Conservation (phyloP, 805 yeast genomes). For the Suhomyces canberraensis region DNA sequence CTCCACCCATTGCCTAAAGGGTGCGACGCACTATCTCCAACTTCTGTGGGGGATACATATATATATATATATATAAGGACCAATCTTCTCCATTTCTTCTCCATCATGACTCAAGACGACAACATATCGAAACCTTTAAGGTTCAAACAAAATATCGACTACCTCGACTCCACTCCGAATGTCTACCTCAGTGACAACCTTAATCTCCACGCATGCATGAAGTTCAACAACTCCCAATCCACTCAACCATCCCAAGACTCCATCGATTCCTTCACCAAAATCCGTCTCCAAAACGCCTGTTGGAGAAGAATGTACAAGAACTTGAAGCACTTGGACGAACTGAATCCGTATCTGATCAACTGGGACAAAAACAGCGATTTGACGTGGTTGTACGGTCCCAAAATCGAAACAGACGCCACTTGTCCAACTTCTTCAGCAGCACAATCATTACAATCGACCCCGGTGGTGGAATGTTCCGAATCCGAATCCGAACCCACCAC, state of each 20-base stretch:
- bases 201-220: constrained; percentile 17
- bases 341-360: constrained; percentile 45
- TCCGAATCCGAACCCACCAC: background rate
- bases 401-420: constrained; percentile 12
- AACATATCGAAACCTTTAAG: background rate
- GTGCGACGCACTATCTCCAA: no score
- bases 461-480: background rate
- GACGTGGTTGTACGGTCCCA: constrained; percentile 56
- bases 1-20: no score
- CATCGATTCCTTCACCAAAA: constrained; percentile 1
- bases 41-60: no score
- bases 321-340: constrained; percentile 22
- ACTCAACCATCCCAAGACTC: no score
- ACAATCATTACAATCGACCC: background rate
- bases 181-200: constrained; percentile 13
- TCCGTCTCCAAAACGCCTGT: constrained; percentile 28
- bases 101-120: constrained; percentile 8
- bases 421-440: background rate
- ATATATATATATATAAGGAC: constrained; percentile 1
- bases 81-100: background rate
- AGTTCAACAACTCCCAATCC: constrained; percentile 5
- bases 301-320: constrained; percentile 41
- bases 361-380: constrained; percentile 55
- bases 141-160: constrained; percentile 29
- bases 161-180: constrained; percentile 15